Evolutionary conservation across 202 grass and related monocot genomes (phyloP).

Genomic region (Setaria italica): DNA sequence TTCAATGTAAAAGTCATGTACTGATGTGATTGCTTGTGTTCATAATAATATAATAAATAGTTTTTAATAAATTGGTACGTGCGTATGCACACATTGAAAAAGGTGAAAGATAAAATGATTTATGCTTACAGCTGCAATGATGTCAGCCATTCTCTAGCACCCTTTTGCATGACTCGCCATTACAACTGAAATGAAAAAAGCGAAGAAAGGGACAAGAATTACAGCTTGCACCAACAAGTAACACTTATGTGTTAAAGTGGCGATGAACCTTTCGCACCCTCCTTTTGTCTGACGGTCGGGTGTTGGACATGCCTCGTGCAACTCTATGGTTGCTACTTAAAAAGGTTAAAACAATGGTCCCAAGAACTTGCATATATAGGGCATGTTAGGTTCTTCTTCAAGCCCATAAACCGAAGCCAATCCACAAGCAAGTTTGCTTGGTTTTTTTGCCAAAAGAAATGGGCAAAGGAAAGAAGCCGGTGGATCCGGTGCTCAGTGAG

Average conservation of each 20-base stretch:
- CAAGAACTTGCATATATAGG: too few species aligned
- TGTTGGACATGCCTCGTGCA: background rate
- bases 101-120: background rate
- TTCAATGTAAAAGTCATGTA: background rate
- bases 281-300: background rate
- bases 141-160: background rate
- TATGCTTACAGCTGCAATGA: background rate
- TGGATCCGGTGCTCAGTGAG: background rate
- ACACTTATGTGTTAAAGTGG: too few species aligned
- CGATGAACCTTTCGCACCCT: too few species aligned
- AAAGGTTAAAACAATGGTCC: background rate
- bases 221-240: background rate
- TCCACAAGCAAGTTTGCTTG: background rate
- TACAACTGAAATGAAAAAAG: background rate
- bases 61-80: background rate
- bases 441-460: background rate
- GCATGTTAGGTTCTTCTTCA: too few species aligned
- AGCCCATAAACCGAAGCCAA: background rate
- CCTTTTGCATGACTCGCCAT: background rate
- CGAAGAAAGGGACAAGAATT: background rate
- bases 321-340: background rate
- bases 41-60: background rate
- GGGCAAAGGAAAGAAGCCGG: background rate
- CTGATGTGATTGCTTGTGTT: background rate
- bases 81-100: background rate